phyloP scores from a whole-genome alignment of 768 basidiomycete species.

The Udeniomyces megalosporus region DNA sequence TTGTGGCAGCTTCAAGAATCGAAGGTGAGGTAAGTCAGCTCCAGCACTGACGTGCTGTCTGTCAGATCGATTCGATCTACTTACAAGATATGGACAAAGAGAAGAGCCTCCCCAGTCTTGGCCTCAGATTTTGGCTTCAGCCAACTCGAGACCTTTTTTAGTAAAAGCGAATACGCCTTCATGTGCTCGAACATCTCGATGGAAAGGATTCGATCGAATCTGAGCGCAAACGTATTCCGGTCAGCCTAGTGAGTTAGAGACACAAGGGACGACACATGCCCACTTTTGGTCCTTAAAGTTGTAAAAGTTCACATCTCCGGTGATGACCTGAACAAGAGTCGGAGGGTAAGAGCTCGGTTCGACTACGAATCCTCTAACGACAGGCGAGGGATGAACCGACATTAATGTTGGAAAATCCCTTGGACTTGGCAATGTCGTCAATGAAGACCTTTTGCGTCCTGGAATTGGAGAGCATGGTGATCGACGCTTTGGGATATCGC shows the following conservation, averaged over 20 bases:
- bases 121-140: constrained; percentile 34
- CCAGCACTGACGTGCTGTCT: no score
- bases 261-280: constrained; percentile 8
- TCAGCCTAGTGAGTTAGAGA: not conserved
- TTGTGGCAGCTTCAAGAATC: constrained; percentile 35
- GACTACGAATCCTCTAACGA: no score
- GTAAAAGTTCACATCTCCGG: constrained; percentile 49
- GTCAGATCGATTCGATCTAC: no score
- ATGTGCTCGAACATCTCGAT: constrained; percentile 64
- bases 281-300: constrained; percentile 39
- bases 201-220: constrained; percentile 54
- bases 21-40: no score
- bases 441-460: constrained; percentile 51
- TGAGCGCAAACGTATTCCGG: constrained; percentile 22
- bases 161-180: constrained; percentile 52
- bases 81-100: constrained; percentile 52
- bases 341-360: not conserved
- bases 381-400: constrained; percentile 22
- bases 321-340: constrained; percentile 37
- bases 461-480: constrained; percentile 53
- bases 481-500: constrained; percentile 46
- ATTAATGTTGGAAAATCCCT: constrained; percentile 41
- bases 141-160: constrained; percentile 50
- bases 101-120: constrained; percentile 31
- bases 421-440: constrained; percentile 37